phyloP scores from a whole-genome alignment of 768 basidiomycete genomes.

The Leccinum olivaceopallidum region DNA sequence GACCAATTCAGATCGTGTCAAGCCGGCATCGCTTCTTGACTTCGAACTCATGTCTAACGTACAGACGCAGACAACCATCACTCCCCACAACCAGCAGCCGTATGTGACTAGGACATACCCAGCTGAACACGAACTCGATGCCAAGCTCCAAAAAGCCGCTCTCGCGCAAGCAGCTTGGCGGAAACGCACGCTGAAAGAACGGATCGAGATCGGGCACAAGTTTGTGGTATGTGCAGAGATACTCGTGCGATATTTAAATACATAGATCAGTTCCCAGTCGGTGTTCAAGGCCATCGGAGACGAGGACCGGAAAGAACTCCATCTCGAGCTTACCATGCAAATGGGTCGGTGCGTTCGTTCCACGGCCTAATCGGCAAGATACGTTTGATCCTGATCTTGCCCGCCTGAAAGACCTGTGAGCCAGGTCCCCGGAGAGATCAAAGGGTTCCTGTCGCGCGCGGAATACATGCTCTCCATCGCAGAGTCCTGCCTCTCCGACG shows the following conservation, averaged over 20 bases:
- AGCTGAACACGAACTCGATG: slow-evolving; percentile 27
- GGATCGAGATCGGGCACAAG: slow-evolving; percentile 70
- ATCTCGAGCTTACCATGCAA: slow-evolving; percentile 77
- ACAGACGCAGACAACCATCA: too few relatives aligned
- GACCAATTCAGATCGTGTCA: too few relatives aligned
- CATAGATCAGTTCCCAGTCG: slow-evolving; percentile 31
- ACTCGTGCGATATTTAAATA: background rate
- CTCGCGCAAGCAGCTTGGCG: slow-evolving; percentile 78
- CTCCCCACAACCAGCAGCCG: too few relatives aligned
- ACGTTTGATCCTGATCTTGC: background rate
- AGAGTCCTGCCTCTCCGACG: slow-evolving; percentile 66
- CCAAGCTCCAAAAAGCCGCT: slow-evolving; percentile 51
- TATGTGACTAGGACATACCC: too few relatives aligned
- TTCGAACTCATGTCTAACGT: too few relatives aligned
- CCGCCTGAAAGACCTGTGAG: slow-evolving; percentile 64
- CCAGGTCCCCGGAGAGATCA: slow-evolving; percentile 77
- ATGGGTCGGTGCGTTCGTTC: slow-evolving; percentile 78
- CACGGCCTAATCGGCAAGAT: background rate
- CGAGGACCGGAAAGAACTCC: slow-evolving; percentile 52
- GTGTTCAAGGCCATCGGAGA: slow-evolving; percentile 45
- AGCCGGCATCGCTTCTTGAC: too few relatives aligned
- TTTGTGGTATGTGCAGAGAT: slow-evolving; percentile 57
- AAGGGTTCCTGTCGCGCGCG: slow-evolving; percentile 79
- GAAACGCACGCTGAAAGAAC: slow-evolving; percentile 54
- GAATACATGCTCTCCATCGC: slow-evolving; percentile 87